phyloP scores from a whole-genome alignment of 352 stramenopile species.

The Blastocystis sp. region DNA sequence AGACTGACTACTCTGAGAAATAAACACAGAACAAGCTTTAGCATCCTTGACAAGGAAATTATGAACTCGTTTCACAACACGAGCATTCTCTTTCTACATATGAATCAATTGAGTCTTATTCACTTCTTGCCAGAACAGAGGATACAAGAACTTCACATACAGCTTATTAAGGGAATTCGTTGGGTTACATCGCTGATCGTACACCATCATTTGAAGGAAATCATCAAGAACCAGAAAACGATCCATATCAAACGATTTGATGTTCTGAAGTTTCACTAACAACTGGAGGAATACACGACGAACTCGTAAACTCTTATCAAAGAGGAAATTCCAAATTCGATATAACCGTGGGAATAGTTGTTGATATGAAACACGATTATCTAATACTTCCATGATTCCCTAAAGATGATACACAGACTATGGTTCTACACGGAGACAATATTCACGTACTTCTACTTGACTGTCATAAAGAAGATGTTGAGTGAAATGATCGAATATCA shows the following conservation, averaged over 20 bases:
- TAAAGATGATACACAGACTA: not conserved
- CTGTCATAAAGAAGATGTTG: slow-evolving; percentile 14
- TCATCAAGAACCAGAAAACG: slow-evolving; percentile 19
- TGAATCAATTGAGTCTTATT: not conserved
- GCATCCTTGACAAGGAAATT: slow-evolving; percentile 15
- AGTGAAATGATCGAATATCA: slow-evolving; percentile 40
- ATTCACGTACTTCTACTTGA: slow-evolving; percentile 33
- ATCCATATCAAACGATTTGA: slow-evolving; percentile 42
- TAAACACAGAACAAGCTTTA: slow-evolving; percentile 13
- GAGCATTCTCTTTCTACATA: not conserved
- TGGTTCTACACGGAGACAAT: not conserved
- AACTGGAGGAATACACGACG: slow-evolving; percentile 22
- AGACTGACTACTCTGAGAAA: not conserved
- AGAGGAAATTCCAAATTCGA: slow-evolving; percentile 14
- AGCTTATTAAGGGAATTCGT: slow-evolving; percentile 29
- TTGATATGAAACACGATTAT: not conserved
- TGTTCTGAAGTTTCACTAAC: slow-evolving; percentile 47
- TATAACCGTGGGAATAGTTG: slow-evolving; percentile 1
- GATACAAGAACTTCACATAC: slow-evolving; percentile 15
- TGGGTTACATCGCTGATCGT: not conserved
- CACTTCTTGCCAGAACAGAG: slow-evolving; percentile 44
- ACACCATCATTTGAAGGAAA: slow-evolving; percentile 20
- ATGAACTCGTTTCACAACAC: slow-evolving; percentile 20
- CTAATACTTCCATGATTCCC: slow-evolving; percentile 41
- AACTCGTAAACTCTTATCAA: slow-evolving; percentile 17